Percentiles rank a stretch among this genome's conserved stretches.
These are phyloP conservation scores for Royoungia palumana DNA, from an alignment of 768 basidiomycete genomes.

Conservation along the genomic window DNA sequence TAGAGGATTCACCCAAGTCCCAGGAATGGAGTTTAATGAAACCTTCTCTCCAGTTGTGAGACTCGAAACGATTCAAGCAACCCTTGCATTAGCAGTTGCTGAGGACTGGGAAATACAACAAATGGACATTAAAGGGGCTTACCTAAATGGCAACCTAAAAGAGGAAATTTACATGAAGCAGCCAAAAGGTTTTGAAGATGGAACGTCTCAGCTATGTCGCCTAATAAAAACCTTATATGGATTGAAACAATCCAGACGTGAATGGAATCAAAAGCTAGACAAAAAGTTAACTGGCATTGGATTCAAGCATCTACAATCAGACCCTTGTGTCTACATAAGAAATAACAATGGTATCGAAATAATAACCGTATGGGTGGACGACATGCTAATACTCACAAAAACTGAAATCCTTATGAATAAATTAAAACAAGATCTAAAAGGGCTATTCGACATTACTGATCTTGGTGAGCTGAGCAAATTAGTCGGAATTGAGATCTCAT, in stretches of 20 bases:
- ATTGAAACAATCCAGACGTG: slow-evolving; percentile 26
- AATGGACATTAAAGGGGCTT: slow-evolving; percentile 30
- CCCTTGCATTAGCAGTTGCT: slow-evolving; percentile 19
- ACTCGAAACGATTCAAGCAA: slow-evolving; percentile 17
- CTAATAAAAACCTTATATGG: slow-evolving; percentile 28
- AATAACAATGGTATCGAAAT: neutral
- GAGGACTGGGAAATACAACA: slow-evolving; percentile 28
- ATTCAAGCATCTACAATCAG: neutral
- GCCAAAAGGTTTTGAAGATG: slow-evolving; percentile 23
- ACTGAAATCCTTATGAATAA: neutral
- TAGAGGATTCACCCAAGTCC: slow-evolving; percentile 37
- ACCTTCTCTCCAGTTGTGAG: slow-evolving; percentile 31
- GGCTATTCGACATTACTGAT: too few species aligned
- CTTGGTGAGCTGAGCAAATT: too few species aligned
- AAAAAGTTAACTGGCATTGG: neutral
- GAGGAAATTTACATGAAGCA: slow-evolving; percentile 35
- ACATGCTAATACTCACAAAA: neutral
- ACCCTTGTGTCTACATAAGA: slow-evolving; percentile 1
- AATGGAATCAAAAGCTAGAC: slow-evolving; percentile 31
- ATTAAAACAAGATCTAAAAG: neutral
- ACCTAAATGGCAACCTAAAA: slow-evolving; percentile 29
- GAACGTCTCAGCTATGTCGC: slow-evolving; percentile 14
- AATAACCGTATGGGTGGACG: too few species aligned
- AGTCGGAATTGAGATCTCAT: too few species aligned
- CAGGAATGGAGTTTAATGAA: slow-evolving; percentile 35